Percentiles rank a stretch among this genome's conserved stretches.
Conservation (phyloP, 805 yeast species). For the Kodamaea jinghongensis region DNA sequence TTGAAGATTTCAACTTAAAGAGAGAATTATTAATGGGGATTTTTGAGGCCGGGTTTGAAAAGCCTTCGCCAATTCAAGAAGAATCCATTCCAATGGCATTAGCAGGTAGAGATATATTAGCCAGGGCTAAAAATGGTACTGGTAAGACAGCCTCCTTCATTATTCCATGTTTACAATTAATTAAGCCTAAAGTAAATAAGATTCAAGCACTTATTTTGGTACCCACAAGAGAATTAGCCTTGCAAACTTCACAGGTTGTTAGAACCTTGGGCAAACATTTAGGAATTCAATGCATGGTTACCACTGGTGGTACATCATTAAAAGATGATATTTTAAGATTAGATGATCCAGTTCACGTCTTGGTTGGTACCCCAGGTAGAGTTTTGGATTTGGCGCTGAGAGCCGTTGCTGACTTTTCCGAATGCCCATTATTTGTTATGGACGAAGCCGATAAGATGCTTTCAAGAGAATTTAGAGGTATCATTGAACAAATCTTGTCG, state of each 20-base stretch:
- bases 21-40: conserved; percentile 97
- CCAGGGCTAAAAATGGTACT: conserved; percentile 97
- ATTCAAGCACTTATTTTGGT: conserved; percentile 92
- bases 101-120: conserved; percentile 92
- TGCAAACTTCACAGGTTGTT: conserved; percentile 96
- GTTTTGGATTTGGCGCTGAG: conserved; percentile 91
- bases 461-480: conserved; percentile 81
- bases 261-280: conserved; percentile 93
- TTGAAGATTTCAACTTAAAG: conserved; percentile 88
- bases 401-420: conserved; percentile 79
- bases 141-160: conserved; percentile 98
- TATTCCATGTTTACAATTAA: conserved; percentile 86
- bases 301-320: conserved; percentile 95
- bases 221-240: conserved; percentile 96
- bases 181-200: conserved; percentile 77
- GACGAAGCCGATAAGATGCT: conserved; percentile 99
- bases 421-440: conserved; percentile 88
- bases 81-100: conserved; percentile 95
- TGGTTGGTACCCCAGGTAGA: conserved; percentile 98
- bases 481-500: conserved; percentile 80
- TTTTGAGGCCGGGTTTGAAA: conserved; percentile 97
- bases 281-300: conserved; percentile 91
- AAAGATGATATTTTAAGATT: conserved; percentile 93
- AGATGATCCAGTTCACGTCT: conserved; percentile 86
- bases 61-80: conserved; percentile 97